Conservation (phyloP, 225 moss, liverwort and hornwort species). For the Neckera pumila region DNA sequence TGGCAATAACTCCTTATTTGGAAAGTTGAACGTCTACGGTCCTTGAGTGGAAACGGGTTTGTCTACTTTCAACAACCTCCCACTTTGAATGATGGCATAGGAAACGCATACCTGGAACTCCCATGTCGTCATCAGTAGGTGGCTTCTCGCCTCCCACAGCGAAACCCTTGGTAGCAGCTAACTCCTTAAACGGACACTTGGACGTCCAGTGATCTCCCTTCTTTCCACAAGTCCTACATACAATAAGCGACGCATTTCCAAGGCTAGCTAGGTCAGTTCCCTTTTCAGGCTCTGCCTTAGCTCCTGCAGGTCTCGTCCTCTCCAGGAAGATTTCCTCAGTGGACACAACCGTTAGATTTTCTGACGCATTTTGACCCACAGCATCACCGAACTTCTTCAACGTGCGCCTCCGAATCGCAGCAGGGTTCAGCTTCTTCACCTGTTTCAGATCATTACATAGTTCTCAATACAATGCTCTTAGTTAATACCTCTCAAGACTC, state of each 20-base stretch:
- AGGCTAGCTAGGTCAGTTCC: conserved; percentile 35
- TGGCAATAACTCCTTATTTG: not conserved
- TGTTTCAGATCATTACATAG: not conserved
- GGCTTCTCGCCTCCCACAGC: conserved; percentile 40
- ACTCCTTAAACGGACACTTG: conserved; percentile 53
- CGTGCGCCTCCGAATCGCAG: conserved; percentile 32
- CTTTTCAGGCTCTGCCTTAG: conserved; percentile 43
- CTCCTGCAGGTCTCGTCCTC: conserved; percentile 39
- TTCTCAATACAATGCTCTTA: not conserved
- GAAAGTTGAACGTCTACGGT: not conserved
- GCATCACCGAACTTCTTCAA: conserved; percentile 59
- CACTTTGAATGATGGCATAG: not conserved
- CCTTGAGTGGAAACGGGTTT: not conserved
- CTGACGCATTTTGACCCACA: conserved; percentile 46
- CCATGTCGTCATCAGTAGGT: conserved; percentile 53
- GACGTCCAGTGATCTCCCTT: conserved; percentile 65
- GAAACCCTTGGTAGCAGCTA: conserved; percentile 32
- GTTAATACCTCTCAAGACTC: not conserved
- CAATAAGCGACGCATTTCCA: conserved; percentile 44
- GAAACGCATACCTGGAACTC: not conserved
- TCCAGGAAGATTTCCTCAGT: conserved; percentile 57
- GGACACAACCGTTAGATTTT: conserved; percentile 44
- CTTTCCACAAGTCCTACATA: conserved; percentile 56
- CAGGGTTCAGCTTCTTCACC: conserved; percentile 53
- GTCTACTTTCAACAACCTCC: not conserved